Base-by-base conservation (phyloP, 1,139 yeast genomes). In the Geotrichum carabidarum region DNA sequence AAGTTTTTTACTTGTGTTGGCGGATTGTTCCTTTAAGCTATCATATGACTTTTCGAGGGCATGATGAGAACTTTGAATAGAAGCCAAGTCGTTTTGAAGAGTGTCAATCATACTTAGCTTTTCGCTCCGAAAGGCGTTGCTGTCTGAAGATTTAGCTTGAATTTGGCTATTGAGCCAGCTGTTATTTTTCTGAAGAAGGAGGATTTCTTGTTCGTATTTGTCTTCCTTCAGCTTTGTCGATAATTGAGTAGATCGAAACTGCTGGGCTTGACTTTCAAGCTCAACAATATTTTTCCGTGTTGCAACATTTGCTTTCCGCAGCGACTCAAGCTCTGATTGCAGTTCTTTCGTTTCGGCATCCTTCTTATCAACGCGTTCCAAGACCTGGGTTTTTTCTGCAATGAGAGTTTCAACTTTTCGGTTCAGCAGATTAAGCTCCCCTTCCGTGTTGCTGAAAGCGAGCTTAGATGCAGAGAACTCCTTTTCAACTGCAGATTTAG, bases 251-350 rank as follows among this genome's bases (percentile, higher is more conserved):
- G 78, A 65, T 17, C 68, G 67, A 7, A 68, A 58, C 9, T 67
- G 64, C 49, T 76, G 75, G 2, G 68, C 61, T 32, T 70, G 67
- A 9, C 68, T 69, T 57, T 75, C 79, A 27, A 75, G 60, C 8
- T 74, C 77, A 37, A 75, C 67, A 7, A 73, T 58, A 14, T 67
- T 61, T 52, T 71, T 67, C 48, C 82, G 74, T 9, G 74, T 63
- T 11, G 68, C 68, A 32, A 82, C 77, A 58, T 78, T 80, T 6
- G 78, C 72, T 14, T 73, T 71, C 34, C 81, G 76, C 40, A 83
- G 66, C 18, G 70, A 69, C 47, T 77, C 78, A n/a, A 82, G 68
- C 50, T 83, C 82, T 11, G 71, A 73, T 52, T 78, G 78, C 45
- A 81, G 69, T 14, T 72, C 74, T 40, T 74, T 72, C 42, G 78